These are phyloP conservation scores for Lepiota venenata DNA, from an alignment of 768 basidiomycete genomes.

Conservation along the genomic window DNA sequence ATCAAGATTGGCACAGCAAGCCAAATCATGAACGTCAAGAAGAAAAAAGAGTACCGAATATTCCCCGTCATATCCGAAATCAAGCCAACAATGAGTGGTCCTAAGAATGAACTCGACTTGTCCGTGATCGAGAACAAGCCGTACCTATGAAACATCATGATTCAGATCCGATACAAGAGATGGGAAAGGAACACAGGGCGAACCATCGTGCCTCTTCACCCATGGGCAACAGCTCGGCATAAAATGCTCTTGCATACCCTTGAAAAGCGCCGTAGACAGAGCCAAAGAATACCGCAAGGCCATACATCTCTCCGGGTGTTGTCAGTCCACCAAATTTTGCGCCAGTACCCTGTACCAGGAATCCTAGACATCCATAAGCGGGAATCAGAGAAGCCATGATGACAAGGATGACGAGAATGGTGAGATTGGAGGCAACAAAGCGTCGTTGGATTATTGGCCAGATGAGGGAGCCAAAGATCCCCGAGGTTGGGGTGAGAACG, in stretches of 20 bases:
- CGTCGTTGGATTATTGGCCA: conserved; percentile 74
- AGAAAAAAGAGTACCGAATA: conserved; percentile 89
- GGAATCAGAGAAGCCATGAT: conserved; percentile 65
- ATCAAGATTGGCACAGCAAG: conserved; percentile 72
- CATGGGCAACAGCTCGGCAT: conserved; percentile 81
- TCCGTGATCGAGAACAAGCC: conserved; percentile 89
- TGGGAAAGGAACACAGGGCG: too few species aligned
- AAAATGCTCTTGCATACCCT: conserved; percentile 83
- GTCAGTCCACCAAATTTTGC: conserved; percentile 70
- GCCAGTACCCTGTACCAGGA: conserved; percentile 50
- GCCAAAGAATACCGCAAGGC: conserved; percentile 81
- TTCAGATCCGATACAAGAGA: too few species aligned
- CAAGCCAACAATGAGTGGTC: conserved; percentile 83
- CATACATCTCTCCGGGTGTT: conserved; percentile 83
- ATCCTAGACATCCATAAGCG: conserved; percentile 80
- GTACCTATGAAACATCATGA: conserved; percentile 30
- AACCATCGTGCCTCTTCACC: conserved; percentile 87
- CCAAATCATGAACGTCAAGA: conserved; percentile 82
- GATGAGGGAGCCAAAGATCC: conserved; percentile 80
- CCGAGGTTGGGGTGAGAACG: conserved; percentile 70
- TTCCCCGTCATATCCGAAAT: conserved; percentile 89
- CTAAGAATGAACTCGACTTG: conserved; percentile 84
- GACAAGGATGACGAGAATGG: conserved; percentile 65
- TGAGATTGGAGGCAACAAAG: conserved; percentile 62
- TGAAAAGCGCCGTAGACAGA: conserved; percentile 89